phyloP scores from a whole-genome alignment of 306 rosid genomes.

The Cucurbita ficifolia region DNA sequence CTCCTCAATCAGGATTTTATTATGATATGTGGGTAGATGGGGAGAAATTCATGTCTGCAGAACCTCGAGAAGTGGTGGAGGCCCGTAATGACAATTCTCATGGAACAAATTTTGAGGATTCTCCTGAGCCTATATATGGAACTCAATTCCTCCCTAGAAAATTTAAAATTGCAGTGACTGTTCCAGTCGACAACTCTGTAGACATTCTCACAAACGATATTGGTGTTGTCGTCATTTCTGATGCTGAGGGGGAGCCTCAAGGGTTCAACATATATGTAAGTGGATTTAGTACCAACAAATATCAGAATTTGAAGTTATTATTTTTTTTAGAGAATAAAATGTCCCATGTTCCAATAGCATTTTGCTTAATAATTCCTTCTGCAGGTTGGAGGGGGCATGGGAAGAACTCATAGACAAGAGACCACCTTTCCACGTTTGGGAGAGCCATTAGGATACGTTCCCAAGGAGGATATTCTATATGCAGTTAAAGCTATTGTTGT shows the following conservation, averaged over 20 bases:
- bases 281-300: neutral
- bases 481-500: slow-evolving; percentile 96
- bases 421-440: slow-evolving; percentile 78
- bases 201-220: slow-evolving; percentile 87
- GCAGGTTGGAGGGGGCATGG: slow-evolving; percentile 99
- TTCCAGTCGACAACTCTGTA: slow-evolving; percentile 91
- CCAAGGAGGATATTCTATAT: slow-evolving; percentile 83
- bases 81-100: slow-evolving; percentile 91
- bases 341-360: neutral
- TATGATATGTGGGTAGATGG: slow-evolving; percentile 99
- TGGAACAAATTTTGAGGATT: slow-evolving; percentile 81
- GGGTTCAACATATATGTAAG: slow-evolving; percentile 93
- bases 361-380: slow-evolving; percentile 14
- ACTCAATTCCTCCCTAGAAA: slow-evolving; percentile 95
- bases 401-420: slow-evolving; percentile 90
- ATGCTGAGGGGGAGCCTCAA: slow-evolving; percentile 70
- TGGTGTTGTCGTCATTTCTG: slow-evolving; percentile 69
- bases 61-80: slow-evolving; percentile 62
- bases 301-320: neutral
- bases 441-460: slow-evolving; percentile 82
- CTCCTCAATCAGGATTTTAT: slow-evolving; percentile 98
- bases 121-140: slow-evolving; percentile 92
- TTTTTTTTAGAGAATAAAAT: neutral
- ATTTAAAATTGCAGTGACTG: slow-evolving; percentile 93
- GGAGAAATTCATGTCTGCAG: slow-evolving; percentile 61